Percentiles rank a stretch among this genome's conserved stretches.
phyloP scores from a whole-genome alignment of 352 stramenopile genomes.

The Phytophthora cajani region DNA sequence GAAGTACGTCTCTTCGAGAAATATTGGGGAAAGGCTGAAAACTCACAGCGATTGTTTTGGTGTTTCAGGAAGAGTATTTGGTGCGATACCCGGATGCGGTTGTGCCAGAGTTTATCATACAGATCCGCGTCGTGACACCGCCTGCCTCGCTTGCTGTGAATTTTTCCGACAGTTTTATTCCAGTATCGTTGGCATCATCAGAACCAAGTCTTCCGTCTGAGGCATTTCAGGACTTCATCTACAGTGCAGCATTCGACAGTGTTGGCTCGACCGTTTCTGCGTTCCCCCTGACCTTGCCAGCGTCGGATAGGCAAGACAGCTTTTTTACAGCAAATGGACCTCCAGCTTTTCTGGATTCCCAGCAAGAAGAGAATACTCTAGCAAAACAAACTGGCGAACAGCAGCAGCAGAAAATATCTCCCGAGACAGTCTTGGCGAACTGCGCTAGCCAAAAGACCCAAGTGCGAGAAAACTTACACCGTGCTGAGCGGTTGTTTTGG shows the following conservation, averaged over 20 bases:
- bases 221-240: constrained; percentile 36
- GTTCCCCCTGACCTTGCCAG: constrained; percentile 26
- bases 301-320: constrained; percentile 10
- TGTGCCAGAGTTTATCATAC: constrained; percentile 79
- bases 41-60: background rate
- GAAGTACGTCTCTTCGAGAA: constrained; percentile 30
- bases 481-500: constrained; percentile 48
- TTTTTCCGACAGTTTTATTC: constrained; percentile 13
- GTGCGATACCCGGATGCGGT: constrained; percentile 63
- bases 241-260: constrained; percentile 28
- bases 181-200: constrained; percentile 11
- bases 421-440: constrained; percentile 41
- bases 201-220: constrained; percentile 3
- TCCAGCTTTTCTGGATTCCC: background rate
- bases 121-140: constrained; percentile 35
- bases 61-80: constrained; percentile 73
- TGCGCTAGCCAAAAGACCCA: constrained; percentile 40
- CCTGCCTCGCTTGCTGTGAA: constrained; percentile 1
- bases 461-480: constrained; percentile 40
- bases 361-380: background rate
- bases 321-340: constrained; percentile 13
- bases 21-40: background rate
- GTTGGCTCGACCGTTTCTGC: constrained; percentile 10
- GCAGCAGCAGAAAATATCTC: constrained; percentile 1
- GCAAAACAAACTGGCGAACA: constrained; percentile 12